Conservation (phyloP, 176 grass and related monocot genomes). For the bread wheat (Triticum aestivum) region IWGSC_CS_RefSeq_v2.1 NC_057796.1:390825837-390826336, state of each 20-base stretch:
- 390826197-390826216: not conserved
- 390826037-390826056: not conserved
- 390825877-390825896: not conserved
- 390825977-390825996: not conserved
- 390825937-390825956: not conserved
- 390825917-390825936: not conserved
- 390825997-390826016: not conserved
- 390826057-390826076: not conserved
- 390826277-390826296: slow-evolving; percentile 15
- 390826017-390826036: not conserved
- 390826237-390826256: not conserved
- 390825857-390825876: not conserved
- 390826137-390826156: not conserved
- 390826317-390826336: slow-evolving; percentile 32
- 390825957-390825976: not conserved
- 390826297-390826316: not conserved
- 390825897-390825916: not conserved
- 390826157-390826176: not conserved
- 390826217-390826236: not conserved
- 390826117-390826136: not conserved
- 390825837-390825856: not conserved
- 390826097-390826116: not conserved
- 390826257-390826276: slow-evolving; percentile 32
- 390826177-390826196: not conserved
- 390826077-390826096: not conserved